A percentile compares a stretch with the other conserved stretches of the same genome.
Evolutionary conservation across 2,329 filamentous ascomycete genomes (phyloP).

Genomic region (Paecilomyces fulvus): DNA sequence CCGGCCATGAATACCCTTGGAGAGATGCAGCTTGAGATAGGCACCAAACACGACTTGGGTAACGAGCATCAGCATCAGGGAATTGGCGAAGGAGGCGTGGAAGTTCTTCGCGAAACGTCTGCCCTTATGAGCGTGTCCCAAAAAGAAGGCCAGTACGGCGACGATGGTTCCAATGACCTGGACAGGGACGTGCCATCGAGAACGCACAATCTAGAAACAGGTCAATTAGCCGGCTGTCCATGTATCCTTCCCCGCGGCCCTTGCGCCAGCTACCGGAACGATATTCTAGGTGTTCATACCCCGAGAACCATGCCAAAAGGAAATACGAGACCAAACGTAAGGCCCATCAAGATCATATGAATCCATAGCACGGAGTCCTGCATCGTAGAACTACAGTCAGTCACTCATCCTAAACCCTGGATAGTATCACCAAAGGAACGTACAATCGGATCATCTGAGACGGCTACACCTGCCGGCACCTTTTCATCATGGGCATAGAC

Average conservation of each 20-base stretch:
- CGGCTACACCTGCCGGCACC: constrained; percentile 60
- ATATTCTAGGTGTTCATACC: constrained; percentile 43
- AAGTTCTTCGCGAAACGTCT: constrained; percentile 76
- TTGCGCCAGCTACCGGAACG: not conserved
- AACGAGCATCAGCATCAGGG: constrained; percentile 70
- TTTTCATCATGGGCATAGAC: constrained; percentile 44
- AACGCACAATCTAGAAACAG: constrained; percentile 64
- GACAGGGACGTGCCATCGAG: constrained; percentile 86
- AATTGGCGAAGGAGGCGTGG: constrained; percentile 71
- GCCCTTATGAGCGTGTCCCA: constrained; percentile 85
- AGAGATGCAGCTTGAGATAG: constrained; percentile 83
- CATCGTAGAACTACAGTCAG: not conserved
- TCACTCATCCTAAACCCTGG: constrained; percentile 16
- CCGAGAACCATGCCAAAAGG: constrained; percentile 93
- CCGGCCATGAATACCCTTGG: constrained; percentile 70
- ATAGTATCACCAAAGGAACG: constrained; percentile 22
- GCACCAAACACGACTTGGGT: constrained; percentile 71
- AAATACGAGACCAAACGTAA: constrained; percentile 86
- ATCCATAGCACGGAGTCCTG: constrained; percentile 80
- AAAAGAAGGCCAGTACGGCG: constrained; percentile 75
- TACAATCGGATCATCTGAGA: constrained; percentile 68
- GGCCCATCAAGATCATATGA: constrained; percentile 80
- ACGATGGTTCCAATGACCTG: constrained; percentile 68
- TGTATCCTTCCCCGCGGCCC: not conserved
- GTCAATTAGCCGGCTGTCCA: not conserved